Base-by-base conservation (phyloP, 768 basidiomycete genomes). In the Termitomyces sp. region DNA sequence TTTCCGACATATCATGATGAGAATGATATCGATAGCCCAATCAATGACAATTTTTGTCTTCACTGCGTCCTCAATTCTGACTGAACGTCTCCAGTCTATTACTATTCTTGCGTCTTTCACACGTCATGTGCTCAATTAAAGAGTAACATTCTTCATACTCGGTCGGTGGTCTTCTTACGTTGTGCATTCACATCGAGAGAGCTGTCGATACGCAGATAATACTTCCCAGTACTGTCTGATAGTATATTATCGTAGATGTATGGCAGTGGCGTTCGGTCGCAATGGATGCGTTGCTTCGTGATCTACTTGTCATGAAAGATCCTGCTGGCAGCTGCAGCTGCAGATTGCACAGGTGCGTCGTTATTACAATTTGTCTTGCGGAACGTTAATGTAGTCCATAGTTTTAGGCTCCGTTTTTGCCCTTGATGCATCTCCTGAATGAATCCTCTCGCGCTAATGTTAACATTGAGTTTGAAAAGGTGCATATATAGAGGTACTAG, bases 141-240 rank as follows among this genome's bases (percentile, higher is more conserved):
- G 5, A 49, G 6, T 31, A 13, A 48, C 13, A 12, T 20, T 20
- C n/a, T 22, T 36, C n/a, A 12, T 7, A 39, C 20, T 27, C 10
- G 26, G 50, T 37, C 9, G 26, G 36, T 26, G 18, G 24, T 51
- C 20, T 41, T 14, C 32, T n/a, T 24, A 20, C 20, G 9, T 47
- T 32, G 53, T 20, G 18, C 24, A 26, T 14, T n/a, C 36, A 50
- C 18, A 24, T 24, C 2, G 14, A 26, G 9, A n/a, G 9, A 36
- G 27, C 14, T 48, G 55, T 60, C 53, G 59, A 60, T 60, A 52
- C 54, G 46, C 49, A 47, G 57, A 59, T 59, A 29, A 43, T 53
- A 34, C 32, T 49, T 31, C 34, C 53, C 24, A 43, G 36, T 56
- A 39, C 49, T 50, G 31, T 46, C 31, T 49, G 44, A 47, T 50